A percentile compares a stretch with the other conserved stretches of the same genome.
These are phyloP conservation scores for Diddensiella transvaalensis DNA, from an alignment of 805 yeast genomes.

Conservation along the genomic window DNA sequence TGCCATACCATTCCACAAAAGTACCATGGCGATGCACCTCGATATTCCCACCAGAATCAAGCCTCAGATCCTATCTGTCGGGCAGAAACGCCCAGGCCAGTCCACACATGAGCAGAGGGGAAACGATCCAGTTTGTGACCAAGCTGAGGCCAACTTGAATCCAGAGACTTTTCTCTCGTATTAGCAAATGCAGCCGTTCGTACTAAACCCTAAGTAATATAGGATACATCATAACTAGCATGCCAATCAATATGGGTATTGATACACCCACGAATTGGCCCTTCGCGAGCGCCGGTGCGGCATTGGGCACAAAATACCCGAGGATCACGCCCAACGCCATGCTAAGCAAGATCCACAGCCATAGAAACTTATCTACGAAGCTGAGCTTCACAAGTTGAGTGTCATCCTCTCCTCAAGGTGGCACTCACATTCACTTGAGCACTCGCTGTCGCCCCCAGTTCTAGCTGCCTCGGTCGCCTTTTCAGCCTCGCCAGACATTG, in stretches of 20 bases:
- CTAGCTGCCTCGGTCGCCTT: neutral
- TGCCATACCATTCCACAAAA: conserved; percentile 55
- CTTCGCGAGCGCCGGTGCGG: conserved; percentile 19
- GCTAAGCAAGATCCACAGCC: conserved; percentile 28
- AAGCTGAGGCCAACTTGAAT: conserved; percentile 40
- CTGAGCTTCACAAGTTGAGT: conserved; percentile 10
- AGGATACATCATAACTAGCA: conserved; percentile 56
- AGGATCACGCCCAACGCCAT: conserved; percentile 28
- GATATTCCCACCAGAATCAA: conserved; percentile 59
- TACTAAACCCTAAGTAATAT: conserved; percentile 53
- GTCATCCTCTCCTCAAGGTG: neutral
- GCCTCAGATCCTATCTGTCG: conserved; percentile 48
- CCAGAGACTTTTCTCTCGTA: conserved; percentile 26
- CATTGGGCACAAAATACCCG: conserved; percentile 26
- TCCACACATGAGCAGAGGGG: conserved; percentile 53
- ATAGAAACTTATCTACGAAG: conserved; percentile 24
- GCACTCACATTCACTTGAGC: neutral
- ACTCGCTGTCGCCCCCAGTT: neutral
- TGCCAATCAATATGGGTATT: conserved; percentile 40
- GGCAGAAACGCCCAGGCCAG: conserved; percentile 51
- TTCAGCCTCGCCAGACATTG: neutral
- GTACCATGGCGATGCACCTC: conserved; percentile 61
- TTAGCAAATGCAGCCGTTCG: conserved; percentile 39
- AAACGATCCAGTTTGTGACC: conserved; percentile 51
- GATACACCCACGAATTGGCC: conserved; percentile 27